Evolutionary conservation across 257 asterid genomes (phyloP).

Genomic region (Cinchona pubescens): DNA sequence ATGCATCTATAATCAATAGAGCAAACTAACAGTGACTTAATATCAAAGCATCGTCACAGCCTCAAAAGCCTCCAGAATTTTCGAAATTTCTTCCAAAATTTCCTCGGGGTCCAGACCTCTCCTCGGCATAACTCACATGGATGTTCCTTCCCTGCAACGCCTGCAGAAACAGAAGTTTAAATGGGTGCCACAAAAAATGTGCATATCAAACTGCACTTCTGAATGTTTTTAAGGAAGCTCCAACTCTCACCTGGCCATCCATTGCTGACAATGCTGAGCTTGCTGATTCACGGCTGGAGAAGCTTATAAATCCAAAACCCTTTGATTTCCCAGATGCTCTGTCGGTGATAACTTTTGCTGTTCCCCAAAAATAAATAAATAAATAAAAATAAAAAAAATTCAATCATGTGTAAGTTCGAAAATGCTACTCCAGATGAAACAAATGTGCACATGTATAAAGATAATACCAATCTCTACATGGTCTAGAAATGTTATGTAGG

Average conservation of each 20-base stretch:
- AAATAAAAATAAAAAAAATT: not conserved
- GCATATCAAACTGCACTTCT: not conserved
- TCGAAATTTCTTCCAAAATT: slow-evolving; percentile 13
- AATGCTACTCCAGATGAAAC: not conserved
- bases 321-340: slow-evolving; percentile 75
- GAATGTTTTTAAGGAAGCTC: not conserved
- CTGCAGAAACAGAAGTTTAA: slow-evolving; percentile 20
- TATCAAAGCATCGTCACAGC: slow-evolving; percentile 29
- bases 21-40: slow-evolving; percentile 24
- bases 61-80: slow-evolving; percentile 25
- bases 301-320: slow-evolving; percentile 85
- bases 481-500: not conserved
- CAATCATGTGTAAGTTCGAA: not conserved
- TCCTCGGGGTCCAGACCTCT: slow-evolving; percentile 37
- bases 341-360: slow-evolving; percentile 72
- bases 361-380: too few relatives aligned
- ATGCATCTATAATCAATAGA: slow-evolving; percentile 23
- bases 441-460: too few relatives aligned
- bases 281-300: slow-evolving; percentile 47
- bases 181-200: not conserved
- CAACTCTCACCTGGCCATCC: slow-evolving; percentile 73
- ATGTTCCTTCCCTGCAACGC: slow-evolving; percentile 63
- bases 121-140: slow-evolving; percentile 60
- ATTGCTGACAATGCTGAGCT: slow-evolving; percentile 61
- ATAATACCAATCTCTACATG: not conserved